Evolutionary conservation across 2,329 filamentous ascomycete genomes (phyloP), one percentile per base, ranked within the genome.

Genomic region (Sarocladium kiliense): DNA sequence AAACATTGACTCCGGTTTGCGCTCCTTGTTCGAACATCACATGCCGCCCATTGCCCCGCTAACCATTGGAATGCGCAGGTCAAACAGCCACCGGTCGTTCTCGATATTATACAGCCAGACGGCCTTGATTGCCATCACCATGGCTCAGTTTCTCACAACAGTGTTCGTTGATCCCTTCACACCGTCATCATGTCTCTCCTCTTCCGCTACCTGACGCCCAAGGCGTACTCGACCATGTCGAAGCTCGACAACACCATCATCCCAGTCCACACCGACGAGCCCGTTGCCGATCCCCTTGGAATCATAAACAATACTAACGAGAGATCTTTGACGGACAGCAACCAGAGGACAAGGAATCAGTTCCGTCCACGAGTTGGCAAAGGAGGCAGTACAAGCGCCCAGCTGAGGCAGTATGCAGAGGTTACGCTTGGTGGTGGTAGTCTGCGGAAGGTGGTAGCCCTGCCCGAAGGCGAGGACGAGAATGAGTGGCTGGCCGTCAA

Each of bases 401-500:
- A 97, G 74, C 79, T 99, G 63, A 88, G 94, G 72, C 94, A 99
- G 72, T 99, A 97, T 79, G 94, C 94, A 54, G 95, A 99, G 72
- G 94, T 95, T 45, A 99, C 94, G 11, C 80, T 99, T 36, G 94
- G 94, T 34, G 95, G 91, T 63, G 94, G 94, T 50, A 97, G 92
- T 73, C 75, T 99, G 74, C 85, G 91, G 65, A 97, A 99, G 77
- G 91, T 96, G 26, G 94, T 99, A 62, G 96, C 93, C 78, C 78
- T 99, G 58, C 94, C 95, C 14, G 95, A 99, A 68, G 94, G 95
- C 57, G 94, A 99, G 69, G 94, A 99, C 68, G 82, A 95, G 74
- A 96, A 97, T 69, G 94, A 99, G 74, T 99, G 94, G 94, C 75
- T 99, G 58, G 94, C 94, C 26, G 94, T 99, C 64, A 99, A 99